Percentiles rank a stretch among this genome's conserved stretches.
These are phyloP conservation scores for Cinchona pubescens DNA, from an alignment of 257 asterid species.

Conservation along the genomic window DNA sequence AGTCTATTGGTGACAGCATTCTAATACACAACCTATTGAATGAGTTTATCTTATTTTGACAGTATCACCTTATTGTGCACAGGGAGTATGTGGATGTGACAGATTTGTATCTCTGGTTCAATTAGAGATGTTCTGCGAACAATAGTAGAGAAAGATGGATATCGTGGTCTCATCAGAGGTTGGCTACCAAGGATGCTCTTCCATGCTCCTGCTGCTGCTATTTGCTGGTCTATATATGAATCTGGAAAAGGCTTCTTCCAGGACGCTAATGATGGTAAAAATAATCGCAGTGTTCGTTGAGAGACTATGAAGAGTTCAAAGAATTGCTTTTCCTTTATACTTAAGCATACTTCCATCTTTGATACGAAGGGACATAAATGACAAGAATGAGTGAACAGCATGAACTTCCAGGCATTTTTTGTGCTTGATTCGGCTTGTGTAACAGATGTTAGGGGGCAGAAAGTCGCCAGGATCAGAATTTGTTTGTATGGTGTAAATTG, in stretches of 20 bases:
- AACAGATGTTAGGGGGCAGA: constrained; percentile 1
- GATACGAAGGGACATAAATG: neutral
- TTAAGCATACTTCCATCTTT: neutral
- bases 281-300: constrained; percentile 17
- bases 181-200: constrained; percentile 97
- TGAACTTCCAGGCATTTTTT: constrained; percentile 2
- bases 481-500: constrained; percentile 3
- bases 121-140: constrained; percentile 67
- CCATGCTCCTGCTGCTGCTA: constrained; percentile 99
- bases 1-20: neutral
- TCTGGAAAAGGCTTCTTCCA: constrained; percentile 79
- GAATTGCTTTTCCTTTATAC: neutral
- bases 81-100: constrained; percentile 98
- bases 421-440: neutral
- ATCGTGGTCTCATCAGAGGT: constrained; percentile 84
- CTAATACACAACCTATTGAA: neutral
- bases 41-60: neutral
- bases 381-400: neutral
- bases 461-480: neutral
- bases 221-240: constrained; percentile 98
- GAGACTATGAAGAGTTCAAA: neutral
- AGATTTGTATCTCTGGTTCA: constrained; percentile 67
- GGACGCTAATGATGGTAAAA: constrained; percentile 34
- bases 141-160: constrained; percentile 81
- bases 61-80: constrained; percentile 3